phyloP scores from a whole-genome alignment of 2,329 filamentous ascomycete genomes.

The Neopestalotiopsis sp. region DNA sequence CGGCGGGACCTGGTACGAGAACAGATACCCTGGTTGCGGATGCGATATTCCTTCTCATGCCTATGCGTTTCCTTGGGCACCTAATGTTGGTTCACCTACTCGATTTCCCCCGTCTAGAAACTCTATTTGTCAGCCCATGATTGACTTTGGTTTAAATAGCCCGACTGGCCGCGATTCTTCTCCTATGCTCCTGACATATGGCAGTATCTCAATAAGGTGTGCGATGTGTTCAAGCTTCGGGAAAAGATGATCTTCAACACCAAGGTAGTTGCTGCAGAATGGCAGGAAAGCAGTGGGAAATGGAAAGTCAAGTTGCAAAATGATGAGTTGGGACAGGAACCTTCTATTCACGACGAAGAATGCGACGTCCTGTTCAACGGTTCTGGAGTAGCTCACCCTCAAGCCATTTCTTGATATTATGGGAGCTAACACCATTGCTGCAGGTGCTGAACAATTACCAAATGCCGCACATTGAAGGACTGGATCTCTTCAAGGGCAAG shows the following conservation, averaged over 20 bases:
- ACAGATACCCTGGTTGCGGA: not conserved
- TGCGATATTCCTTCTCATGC: not conserved
- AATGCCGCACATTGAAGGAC: not conserved
- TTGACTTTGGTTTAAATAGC: not conserved
- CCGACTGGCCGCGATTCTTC: constrained; percentile 1
- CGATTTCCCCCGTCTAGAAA: too few relatives aligned
- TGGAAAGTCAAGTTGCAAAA: not conserved
- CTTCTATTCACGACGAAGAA: not conserved
- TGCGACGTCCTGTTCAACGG: not conserved
- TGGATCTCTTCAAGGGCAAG: not conserved
- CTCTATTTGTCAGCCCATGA: not conserved
- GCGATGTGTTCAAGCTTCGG: not conserved
- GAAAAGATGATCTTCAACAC: constrained; percentile 1
- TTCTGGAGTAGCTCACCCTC: not conserved
- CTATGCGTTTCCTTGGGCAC: not conserved
- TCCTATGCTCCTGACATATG: constrained; percentile 1
- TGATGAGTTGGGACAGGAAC: not conserved
- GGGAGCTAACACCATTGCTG: not conserved
- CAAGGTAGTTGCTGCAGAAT: not conserved
- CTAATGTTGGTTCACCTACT: not conserved
- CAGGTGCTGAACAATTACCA: not conserved
- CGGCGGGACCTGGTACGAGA: not conserved
- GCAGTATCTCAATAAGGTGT: not conserved
- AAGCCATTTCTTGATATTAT: not conserved
- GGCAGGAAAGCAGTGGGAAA: not conserved